phyloP scores from a whole-genome alignment of 345 rosid species.

The Rubroshorea leprosula region DNA sequence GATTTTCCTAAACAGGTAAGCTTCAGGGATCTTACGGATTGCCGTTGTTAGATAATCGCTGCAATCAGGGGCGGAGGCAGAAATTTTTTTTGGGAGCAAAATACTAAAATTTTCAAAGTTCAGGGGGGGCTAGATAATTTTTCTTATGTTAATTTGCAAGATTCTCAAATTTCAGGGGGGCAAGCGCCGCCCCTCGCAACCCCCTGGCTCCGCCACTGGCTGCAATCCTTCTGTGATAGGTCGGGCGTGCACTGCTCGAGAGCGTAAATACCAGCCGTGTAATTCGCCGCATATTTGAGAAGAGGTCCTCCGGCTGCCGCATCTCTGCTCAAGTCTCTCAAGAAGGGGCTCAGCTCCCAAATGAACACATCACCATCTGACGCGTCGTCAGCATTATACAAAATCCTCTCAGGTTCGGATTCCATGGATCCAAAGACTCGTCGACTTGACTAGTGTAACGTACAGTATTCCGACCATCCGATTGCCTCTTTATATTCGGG shows the following conservation, averaged over 20 bases:
- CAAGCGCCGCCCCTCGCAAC: no score
- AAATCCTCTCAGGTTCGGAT: background rate
- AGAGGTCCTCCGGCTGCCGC: background rate
- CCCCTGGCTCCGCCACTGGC: background rate
- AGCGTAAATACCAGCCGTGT: background rate
- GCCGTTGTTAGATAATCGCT: no score
- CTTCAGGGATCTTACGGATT: no score
- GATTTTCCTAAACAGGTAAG: background rate
- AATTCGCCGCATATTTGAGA: background rate
- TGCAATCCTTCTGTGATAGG: no score
- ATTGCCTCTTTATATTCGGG: background rate
- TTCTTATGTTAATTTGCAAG: no score
- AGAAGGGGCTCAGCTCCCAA: background rate
- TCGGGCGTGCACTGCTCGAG: background rate
- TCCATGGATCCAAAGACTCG: background rate
- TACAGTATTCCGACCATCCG: background rate
- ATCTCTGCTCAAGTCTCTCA: background rate
- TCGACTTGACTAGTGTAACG: background rate
- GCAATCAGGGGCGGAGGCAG: no score
- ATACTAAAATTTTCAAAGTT: no score
- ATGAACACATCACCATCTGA: background rate
- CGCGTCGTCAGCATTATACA: background rate
- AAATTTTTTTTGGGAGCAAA: no score
- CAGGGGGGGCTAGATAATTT: no score
- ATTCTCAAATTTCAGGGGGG: no score